Percentiles rank a stretch among this genome's conserved stretches.
phyloP scores from a whole-genome alignment of 441 rosid species.

The Eutrema salsugineum region DNA sequence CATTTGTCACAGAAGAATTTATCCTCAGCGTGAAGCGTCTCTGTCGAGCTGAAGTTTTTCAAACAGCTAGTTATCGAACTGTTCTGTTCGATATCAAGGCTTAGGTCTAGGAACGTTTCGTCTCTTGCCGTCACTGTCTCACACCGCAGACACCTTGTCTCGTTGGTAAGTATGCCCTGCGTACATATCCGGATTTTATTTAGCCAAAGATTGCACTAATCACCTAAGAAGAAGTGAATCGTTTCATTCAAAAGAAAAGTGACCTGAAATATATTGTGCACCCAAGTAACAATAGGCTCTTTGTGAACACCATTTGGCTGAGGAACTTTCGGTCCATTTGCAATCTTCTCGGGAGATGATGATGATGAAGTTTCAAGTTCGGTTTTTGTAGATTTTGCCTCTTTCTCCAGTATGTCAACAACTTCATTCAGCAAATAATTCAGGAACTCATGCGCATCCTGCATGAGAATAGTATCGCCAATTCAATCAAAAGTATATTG shows the following conservation, averaged over 20 bases:
- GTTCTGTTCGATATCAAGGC: constrained; percentile 97
- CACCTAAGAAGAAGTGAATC: not conserved
- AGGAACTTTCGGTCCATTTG: constrained; percentile 60
- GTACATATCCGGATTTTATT: not conserved
- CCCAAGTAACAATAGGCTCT: constrained; percentile 94
- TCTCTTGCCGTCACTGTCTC: constrained; percentile 97
- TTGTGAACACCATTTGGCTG: constrained; percentile 63
- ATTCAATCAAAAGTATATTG: not conserved
- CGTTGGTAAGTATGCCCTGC: constrained; percentile 92
- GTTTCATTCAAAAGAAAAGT: not conserved
- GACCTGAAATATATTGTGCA: constrained; percentile 93
- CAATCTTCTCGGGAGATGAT: constrained; percentile 67
- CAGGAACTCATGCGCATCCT: constrained; percentile 98
- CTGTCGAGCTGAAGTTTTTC: constrained; percentile 96
- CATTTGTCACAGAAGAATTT: constrained; percentile 97
- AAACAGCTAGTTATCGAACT: constrained; percentile 94
- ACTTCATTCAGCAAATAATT: constrained; percentile 92
- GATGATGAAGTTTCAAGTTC: constrained; percentile 62
- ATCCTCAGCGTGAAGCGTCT: constrained; percentile 94
- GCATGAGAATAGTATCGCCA: constrained; percentile 6
- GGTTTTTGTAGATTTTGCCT: constrained; percentile 68
- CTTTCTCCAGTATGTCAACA: constrained; percentile 92
- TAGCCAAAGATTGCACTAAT: not conserved
- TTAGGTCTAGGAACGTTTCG: constrained; percentile 87
- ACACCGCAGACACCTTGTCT: constrained; percentile 87